phyloP scores from a whole-genome alignment of 805 yeast genomes.

The Candida adriatica region DNA sequence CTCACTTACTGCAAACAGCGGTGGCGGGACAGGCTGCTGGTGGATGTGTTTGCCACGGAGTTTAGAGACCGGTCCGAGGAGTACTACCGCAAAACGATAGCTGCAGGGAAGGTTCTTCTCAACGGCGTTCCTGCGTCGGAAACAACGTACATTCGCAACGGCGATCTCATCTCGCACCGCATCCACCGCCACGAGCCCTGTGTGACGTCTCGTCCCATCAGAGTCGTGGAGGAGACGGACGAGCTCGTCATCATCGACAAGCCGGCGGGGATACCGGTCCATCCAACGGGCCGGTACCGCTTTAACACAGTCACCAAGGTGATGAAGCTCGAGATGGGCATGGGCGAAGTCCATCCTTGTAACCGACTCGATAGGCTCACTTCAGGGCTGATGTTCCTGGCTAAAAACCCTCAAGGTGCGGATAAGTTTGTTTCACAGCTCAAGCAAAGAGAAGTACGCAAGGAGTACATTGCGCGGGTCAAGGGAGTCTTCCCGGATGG shows the following conservation, averaged over 20 bases:
- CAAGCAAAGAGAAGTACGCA: constrained; percentile 49
- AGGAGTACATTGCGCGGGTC: constrained; percentile 80
- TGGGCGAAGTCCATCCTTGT: constrained; percentile 65
- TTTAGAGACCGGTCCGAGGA: constrained; percentile 71
- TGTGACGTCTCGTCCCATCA: constrained; percentile 28
- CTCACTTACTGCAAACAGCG: constrained; percentile 82
- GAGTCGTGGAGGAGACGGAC: constrained; percentile 49
- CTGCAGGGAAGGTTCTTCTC: constrained; percentile 65
- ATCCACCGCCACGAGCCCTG: constrained; percentile 84
- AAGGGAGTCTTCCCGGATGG: constrained; percentile 76
- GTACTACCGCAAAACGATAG: constrained; percentile 52
- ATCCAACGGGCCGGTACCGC: constrained; percentile 85
- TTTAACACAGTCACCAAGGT: constrained; percentile 72
- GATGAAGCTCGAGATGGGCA: constrained; percentile 61
- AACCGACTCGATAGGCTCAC: constrained; percentile 87
- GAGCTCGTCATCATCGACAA: constrained; percentile 80
- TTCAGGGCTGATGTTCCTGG: constrained; percentile 79
- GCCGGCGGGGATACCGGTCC: constrained; percentile 93
- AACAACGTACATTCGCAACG: constrained; percentile 66
- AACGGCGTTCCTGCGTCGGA: constrained; percentile 57
- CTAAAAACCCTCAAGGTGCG: constrained; percentile 43
- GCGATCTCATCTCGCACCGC: constrained; percentile 72
- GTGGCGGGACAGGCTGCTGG: constrained; percentile 79
- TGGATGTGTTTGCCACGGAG: constrained; percentile 79
- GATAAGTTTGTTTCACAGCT: constrained; percentile 56